Evolutionary conservation across 2,329 filamentous ascomycete species (phyloP), one percentile per base, ranked within the genome.

Genomic region (Beauveria asiatica): DNA sequence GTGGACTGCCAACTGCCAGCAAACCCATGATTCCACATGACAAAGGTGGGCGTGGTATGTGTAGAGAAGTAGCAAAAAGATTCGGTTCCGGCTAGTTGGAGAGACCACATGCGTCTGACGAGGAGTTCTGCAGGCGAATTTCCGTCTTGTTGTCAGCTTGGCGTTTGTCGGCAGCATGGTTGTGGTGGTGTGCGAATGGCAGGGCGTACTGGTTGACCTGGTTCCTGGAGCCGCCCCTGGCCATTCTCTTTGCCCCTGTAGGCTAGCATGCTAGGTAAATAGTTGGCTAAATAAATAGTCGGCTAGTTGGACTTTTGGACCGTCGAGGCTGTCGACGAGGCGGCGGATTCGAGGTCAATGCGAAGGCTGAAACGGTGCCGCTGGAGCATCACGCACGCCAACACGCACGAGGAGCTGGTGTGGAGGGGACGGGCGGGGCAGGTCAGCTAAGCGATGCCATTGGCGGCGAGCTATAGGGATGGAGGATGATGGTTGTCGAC

Each of bases 361-460:
- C 57, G 57, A 60, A 42, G 50, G 57, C 57, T 60, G 57, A 60
- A 60, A 60, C 57, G 50, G 42, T 55, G 42, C 39, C 16, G 41
- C 56, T 51, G 57, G 42, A 46, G 49, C 41, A 56, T 25, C 41
- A 33, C 27, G n/a, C 17, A 16, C 27, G 25, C 46, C 30, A 56
- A 16, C 27, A 9, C 27, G 25, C 25, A 33, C 11, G 17, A 27
- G 13, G 23, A 42, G 39, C 41, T 39, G 19, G 50, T 39, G 33
- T 48, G 50, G 46, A 41, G 41, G 53, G n/a, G 51, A 21, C 25
- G 25, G 25, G 53, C 41, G 53, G 53, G 37, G 53, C 51, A 19
- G 39, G n/a, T 16, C 11, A 27, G 21, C 3, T 16, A 21, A 30
- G 53, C 23, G 41, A 53, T 33, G 52, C 13, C n/a, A 55, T 55